phyloP scores from a whole-genome alignment of 2,329 filamentous ascomycete genomes.

The Pyrenochaeta sp. region DNA sequence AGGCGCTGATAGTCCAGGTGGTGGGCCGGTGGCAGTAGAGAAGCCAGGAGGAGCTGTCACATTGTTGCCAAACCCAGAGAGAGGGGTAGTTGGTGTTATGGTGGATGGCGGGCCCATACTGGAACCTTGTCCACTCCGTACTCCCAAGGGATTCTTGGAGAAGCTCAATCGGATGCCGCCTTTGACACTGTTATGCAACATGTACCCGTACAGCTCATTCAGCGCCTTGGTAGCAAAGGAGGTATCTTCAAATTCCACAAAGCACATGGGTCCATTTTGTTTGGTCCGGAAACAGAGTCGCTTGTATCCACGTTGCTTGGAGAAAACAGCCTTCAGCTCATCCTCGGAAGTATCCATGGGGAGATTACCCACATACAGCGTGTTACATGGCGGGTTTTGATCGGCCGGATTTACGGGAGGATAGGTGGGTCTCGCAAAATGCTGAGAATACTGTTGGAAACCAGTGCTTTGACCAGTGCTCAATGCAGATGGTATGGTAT shows the following conservation, averaged over 20 bases:
- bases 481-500: slow-evolving; percentile 67
- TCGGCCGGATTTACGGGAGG: slow-evolving; percentile 93
- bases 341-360: slow-evolving; percentile 93
- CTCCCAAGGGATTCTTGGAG: slow-evolving; percentile 95
- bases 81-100: slow-evolving; percentile 60
- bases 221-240: slow-evolving; percentile 91
- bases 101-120: slow-evolving; percentile 61
- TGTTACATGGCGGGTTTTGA: slow-evolving; percentile 97
- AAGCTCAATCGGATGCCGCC: slow-evolving; percentile 95
- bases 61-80: slow-evolving; percentile 65
- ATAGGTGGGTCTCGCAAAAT: slow-evolving; percentile 72
- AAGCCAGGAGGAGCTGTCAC: slow-evolving; percentile 67
- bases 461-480: slow-evolving; percentile 58
- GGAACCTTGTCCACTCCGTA: slow-evolving; percentile 76
- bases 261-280: slow-evolving; percentile 96
- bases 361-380: slow-evolving; percentile 95
- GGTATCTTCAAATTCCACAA: slow-evolving; percentile 96
- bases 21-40: slow-evolving; percentile 75
- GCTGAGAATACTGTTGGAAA: slow-evolving; percentile 65
- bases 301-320: slow-evolving; percentile 93
- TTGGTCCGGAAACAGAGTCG: slow-evolving; percentile 94
- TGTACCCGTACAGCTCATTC: slow-evolving; percentile 86
- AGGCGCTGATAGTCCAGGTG: slow-evolving; percentile 80
- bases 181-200: slow-evolving; percentile 89
- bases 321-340: slow-evolving; percentile 92